A percentile compares a stretch with the other conserved stretches of the same genome.
Evolutionary conservation across 306 rosid species (phyloP).

Genomic region (Argentina anserina): DNA sequence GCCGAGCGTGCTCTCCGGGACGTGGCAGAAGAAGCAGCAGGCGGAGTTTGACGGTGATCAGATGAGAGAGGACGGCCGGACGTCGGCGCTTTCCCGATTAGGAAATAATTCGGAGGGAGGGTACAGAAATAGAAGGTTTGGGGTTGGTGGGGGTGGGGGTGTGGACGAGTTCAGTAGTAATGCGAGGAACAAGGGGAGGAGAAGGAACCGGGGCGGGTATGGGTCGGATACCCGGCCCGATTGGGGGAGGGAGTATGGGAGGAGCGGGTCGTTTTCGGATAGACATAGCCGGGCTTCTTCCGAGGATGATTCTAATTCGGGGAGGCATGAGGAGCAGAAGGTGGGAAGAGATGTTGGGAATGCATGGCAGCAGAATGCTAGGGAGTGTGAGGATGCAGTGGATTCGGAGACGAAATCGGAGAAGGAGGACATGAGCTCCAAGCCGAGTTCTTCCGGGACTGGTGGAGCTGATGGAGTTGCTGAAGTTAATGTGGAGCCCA

Average conservation of each 20-base stretch:
- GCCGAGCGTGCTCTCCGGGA: conserved; percentile 45
- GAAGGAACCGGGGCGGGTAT: conserved; percentile 43
- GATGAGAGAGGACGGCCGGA: conserved; percentile 56
- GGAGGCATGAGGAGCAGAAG: conserved; percentile 39
- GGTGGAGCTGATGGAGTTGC: conserved; percentile 6
- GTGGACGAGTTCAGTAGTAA: conserved; percentile 44
- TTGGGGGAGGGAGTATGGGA: conserved; percentile 60
- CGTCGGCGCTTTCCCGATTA: conserved; percentile 60
- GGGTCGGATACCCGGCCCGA: conserved; percentile 40
- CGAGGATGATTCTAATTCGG: conserved; percentile 37
- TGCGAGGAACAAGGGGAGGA: conserved; percentile 42
- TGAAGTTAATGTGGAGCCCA: conserved; percentile 19
- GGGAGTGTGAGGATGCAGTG: conserved; percentile 36
- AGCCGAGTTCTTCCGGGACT: conserved; percentile 37
- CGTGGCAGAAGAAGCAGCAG: conserved; percentile 48
- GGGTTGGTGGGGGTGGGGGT: conserved; percentile 21
- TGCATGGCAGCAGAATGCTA: conserved; percentile 32
- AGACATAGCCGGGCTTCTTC: conserved; percentile 38
- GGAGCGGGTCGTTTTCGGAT: conserved; percentile 63
- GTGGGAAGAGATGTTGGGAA: conserved; percentile 21
- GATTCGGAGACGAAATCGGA: conserved; percentile 37
- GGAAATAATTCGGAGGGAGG: conserved; percentile 41
- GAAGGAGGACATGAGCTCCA: conserved; percentile 37
- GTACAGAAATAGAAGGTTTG: conserved; percentile 53
- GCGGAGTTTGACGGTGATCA: conserved; percentile 34